A percentile compares a stretch with the other conserved stretches of the same genome.
Evolutionary conservation across 2,329 filamentous ascomycete genomes (phyloP).

Genomic region (Monosporascus sp.): DNA sequence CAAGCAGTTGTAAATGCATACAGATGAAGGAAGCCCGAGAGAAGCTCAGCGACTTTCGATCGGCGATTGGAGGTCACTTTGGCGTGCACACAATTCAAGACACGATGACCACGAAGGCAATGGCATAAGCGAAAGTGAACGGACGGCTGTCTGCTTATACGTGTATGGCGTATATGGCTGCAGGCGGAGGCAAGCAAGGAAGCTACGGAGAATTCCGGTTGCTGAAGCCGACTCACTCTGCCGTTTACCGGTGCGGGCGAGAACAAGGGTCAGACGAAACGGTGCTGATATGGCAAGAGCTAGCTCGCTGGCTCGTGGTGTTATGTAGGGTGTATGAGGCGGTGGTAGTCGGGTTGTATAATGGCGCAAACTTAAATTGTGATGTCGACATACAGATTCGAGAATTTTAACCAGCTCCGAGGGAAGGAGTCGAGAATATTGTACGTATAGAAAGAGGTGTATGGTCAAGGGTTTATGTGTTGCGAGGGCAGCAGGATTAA

Average conservation of each 20-base stretch:
- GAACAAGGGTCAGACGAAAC: not conserved
- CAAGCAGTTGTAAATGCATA: not conserved
- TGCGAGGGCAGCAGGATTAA: conserved; percentile 14
- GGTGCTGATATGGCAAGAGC: not conserved
- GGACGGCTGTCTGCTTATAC: too few species aligned
- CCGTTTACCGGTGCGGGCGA: not conserved
- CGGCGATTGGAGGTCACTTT: not conserved
- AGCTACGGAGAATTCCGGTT: not conserved
- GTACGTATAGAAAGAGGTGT: not conserved
- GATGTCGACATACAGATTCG: not conserved
- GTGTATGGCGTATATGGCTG: not conserved
- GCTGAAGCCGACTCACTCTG: not conserved
- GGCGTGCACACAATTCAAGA: not conserved
- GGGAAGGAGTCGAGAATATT: not conserved
- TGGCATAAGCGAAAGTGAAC: not conserved
- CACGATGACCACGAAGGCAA: not conserved
- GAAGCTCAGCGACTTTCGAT: not conserved
- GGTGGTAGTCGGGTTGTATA: too few species aligned
- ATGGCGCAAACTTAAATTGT: too few species aligned
- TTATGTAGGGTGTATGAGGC: too few species aligned
- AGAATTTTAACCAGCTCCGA: not conserved
- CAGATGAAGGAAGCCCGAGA: not conserved
- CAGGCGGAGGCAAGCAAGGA: not conserved
- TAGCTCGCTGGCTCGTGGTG: too few species aligned
- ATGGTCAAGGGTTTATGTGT: not conserved